Base-by-base conservation (phyloP, 805 yeast species). In the Candida incommunis region DNA sequence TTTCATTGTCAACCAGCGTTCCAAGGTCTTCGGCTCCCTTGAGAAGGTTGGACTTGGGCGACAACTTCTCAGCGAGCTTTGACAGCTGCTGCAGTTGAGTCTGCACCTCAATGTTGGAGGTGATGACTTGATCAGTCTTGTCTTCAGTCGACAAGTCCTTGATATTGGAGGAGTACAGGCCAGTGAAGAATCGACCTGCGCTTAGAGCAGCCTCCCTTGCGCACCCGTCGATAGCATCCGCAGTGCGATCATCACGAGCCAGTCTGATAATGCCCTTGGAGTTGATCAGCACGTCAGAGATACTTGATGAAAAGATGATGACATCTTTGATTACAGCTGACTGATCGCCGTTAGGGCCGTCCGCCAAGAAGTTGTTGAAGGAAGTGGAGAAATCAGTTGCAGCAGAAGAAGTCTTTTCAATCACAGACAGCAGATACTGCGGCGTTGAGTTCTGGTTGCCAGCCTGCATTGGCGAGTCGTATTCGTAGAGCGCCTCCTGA, bases 321-420 rank as follows among this genome's bases (percentile, higher is more conserved):
- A 81, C 72, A 0, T 81, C 68, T 50, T 74, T 72, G 50, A 85
- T 78, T 23, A 81, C 72, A 42, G 66, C 66, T 5, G 45, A 31
- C 3, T 77, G 69, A 52, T 79, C 84, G 48, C 78, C 83, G 23
- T 78, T 73, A 43, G 75, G 76, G 3, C 90, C 94, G 57, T 83
- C 95, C 3, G 82, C 87, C 44, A 85, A 67, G 55, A 75, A 80
- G 44, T 75, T 71, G 58, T 80, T 83, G 67, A 84, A 85, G 4
- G 80, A 75, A 22, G 78, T 74, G 3, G 94, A 82, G 61, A 87
- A 84, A 34, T 81, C 88, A 3, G 88, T 83, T 0, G 88, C 86
- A 15, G 74, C 66, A 34, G 77, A 74, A 0, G 85, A 74, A 18
- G 81, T 72, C 50, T 78, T 73, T 57, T 87, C 95, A 50, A 80